Evolutionary conservation across 2,329 filamentous ascomycete genomes (phyloP).

Genomic region (Leptographium flavum): DNA sequence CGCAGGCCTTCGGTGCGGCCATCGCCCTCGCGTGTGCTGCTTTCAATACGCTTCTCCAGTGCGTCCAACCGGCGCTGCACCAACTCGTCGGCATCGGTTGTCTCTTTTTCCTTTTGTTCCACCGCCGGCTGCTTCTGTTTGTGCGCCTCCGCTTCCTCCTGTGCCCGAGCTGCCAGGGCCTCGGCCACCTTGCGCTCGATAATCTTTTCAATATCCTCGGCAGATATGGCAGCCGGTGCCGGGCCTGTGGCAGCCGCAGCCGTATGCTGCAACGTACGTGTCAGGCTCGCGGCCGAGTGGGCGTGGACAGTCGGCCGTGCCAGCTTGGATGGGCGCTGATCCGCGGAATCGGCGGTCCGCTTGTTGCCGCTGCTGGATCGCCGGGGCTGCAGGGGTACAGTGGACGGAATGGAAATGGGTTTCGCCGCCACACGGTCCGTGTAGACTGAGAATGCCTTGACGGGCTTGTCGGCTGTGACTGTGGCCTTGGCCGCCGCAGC

Average conservation of each 20-base stretch:
- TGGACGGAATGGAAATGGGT: neutral
- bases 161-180: slow-evolving; percentile 66
- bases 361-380: slow-evolving; percentile 20
- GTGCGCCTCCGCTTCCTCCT: slow-evolving; percentile 20
- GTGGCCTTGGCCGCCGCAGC: slow-evolving; percentile 24
- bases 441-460: slow-evolving; percentile 78
- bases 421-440: slow-evolving; percentile 42
- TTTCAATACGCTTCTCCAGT: slow-evolving; percentile 68
- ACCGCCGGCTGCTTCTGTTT: slow-evolving; percentile 22
- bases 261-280: neutral
- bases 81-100: slow-evolving; percentile 34
- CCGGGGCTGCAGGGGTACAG: slow-evolving; percentile 16
- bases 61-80: slow-evolving; percentile 71
- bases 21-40: slow-evolving; percentile 42
- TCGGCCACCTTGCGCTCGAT: slow-evolving; percentile 87
- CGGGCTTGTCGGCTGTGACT: slow-evolving; percentile 43
- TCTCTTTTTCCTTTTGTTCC: slow-evolving; percentile 17
- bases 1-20: slow-evolving; percentile 68
- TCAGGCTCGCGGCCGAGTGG: slow-evolving; percentile 3
- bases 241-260: slow-evolving; percentile 9
- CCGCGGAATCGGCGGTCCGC: slow-evolving; percentile 21
- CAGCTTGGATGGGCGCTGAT: slow-evolving; percentile 29
- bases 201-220: slow-evolving; percentile 73
- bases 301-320: slow-evolving; percentile 17
- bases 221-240: slow-evolving; percentile 38